Evolutionary conservation across 305 asterid genomes (phyloP).

Genomic region (Fraxinus greggii): DNA sequence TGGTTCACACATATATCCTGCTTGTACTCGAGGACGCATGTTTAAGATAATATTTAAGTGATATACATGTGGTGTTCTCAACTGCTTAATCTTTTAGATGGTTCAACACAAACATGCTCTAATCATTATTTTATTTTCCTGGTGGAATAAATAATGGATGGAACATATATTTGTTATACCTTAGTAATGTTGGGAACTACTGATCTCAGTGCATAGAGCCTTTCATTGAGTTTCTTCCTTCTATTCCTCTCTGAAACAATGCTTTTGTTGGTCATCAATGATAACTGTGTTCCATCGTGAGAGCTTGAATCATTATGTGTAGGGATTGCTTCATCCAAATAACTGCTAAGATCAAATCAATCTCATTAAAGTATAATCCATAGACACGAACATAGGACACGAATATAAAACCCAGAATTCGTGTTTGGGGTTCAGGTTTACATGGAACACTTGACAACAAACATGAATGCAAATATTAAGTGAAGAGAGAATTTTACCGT

Average conservation of each 20-base stretch:
- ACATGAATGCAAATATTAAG: background rate
- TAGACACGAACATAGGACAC: background rate
- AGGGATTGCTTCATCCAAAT: conserved; percentile 35
- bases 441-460: background rate
- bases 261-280: conserved; percentile 33
- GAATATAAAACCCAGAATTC: background rate
- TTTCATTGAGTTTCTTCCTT: conserved; percentile 49
- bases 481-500: conserved; percentile 17
- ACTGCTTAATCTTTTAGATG: background rate
- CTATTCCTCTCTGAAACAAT: conserved; percentile 47
- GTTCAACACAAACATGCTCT: background rate
- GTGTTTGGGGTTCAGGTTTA: background rate
- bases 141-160: background rate
- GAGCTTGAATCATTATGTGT: conserved; percentile 45
- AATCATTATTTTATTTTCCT: background rate
- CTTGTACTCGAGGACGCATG: background rate
- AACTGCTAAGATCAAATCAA: conserved; percentile 15
- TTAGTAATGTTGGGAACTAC: conserved; percentile 53
- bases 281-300: conserved; percentile 42
- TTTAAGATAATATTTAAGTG: background rate
- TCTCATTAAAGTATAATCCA: background rate
- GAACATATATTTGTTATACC: conserved; percentile 20
- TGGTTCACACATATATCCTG: background rate
- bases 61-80: background rate
- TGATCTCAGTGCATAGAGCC: conserved; percentile 45